These are phyloP conservation scores for Trichophyton verrucosum DNA, from an alignment of 2,329 filamentous ascomycete genomes.

Conservation along the genomic window DNA sequence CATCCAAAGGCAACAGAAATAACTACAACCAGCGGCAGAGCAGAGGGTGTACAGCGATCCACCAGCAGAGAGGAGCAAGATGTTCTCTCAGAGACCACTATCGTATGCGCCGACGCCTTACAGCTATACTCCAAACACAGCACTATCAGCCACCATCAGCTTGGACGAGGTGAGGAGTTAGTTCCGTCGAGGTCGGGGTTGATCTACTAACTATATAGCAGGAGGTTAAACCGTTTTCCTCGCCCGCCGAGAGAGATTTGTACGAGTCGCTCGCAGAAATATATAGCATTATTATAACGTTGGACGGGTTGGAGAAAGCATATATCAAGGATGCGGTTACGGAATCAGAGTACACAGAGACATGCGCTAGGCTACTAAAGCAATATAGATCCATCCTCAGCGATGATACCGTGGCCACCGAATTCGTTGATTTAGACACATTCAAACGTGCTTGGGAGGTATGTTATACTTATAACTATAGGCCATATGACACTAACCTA, in stretches of 20 bases:
- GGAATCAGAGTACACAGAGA: conserved; percentile 89
- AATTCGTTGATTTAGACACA: conserved; percentile 75
- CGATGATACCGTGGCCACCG: conserved; percentile 78
- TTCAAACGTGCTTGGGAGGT: conserved; percentile 92
- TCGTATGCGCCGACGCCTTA: conserved; percentile 82
- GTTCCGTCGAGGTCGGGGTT: conserved; percentile 12
- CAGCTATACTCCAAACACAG: conserved; percentile 77
- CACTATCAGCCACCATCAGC: conserved; percentile 78
- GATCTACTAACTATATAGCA: conserved; percentile 27
- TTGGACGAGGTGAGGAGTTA: conserved; percentile 61
- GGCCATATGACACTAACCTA: neutral
- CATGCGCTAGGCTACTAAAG: conserved; percentile 82
- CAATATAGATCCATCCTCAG: conserved; percentile 93
- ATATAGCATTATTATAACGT: conserved; percentile 91
- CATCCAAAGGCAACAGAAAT: neutral
- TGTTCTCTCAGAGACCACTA: conserved; percentile 44
- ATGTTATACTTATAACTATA: conserved; percentile 27
- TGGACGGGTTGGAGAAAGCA: conserved; percentile 91
- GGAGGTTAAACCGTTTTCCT: conserved; percentile 88
- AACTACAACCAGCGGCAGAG: neutral
- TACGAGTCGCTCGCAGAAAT: conserved; percentile 94
- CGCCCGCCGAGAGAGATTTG: conserved; percentile 76
- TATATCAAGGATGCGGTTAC: conserved; percentile 91
- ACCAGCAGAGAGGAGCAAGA: conserved; percentile 9
- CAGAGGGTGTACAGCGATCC: too few relatives aligned